Evolutionary conservation across 208 protist genomes (phyloP), one percentile per base, ranked within the genome.

Genomic region (Crithidia brevicula): DNA sequence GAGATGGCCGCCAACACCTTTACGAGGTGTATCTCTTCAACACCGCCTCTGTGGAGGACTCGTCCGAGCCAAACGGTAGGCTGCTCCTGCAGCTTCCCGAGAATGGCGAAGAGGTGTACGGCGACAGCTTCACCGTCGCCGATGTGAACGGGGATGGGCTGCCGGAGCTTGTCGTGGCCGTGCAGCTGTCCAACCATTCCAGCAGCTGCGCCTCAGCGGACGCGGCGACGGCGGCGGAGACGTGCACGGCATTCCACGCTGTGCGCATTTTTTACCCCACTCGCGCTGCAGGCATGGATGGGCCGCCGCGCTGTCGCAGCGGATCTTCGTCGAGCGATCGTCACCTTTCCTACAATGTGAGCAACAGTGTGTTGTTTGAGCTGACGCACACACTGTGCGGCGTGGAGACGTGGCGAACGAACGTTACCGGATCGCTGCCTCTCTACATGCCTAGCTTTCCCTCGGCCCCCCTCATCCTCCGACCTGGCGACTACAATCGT

Each of bases 81-180:
- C 45, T 66, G 23, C 45, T 71, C 36, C 23, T 70, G 40, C 30
- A 40, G 33, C 72, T 77, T 11, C 3, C 30, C 11, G 51, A 65
- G 49, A n/a, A 27, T 10, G 36, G 16, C 15, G 59, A 34, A 1
- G 59, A 56, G 27, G 23, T 43, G 34, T 72, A 77, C 50, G 66
- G 78, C 50, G 85, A 82, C 36, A 66, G 64, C 16, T 79, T 80
- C 11, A 78, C 59, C 1, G 7, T 79, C 3, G 72, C 72, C 13
- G 82, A 91, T 53, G 43, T 89, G 7, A 81, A 81, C 38, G 86
- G 82, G 15, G 86, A 92, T 50, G 81, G 86, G 4, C 62, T 82
- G 30, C 67, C 74, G 1, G 86, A 92, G 67, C 30, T 92, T 38
- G 30, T 83, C 16, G 54, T 91, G 27, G 58, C 85, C 9, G 60